These are phyloP conservation scores for Xylaria nigripes DNA, from an alignment of 495 filamentous ascomycete genomes.

Conservation along the genomic window DNA sequence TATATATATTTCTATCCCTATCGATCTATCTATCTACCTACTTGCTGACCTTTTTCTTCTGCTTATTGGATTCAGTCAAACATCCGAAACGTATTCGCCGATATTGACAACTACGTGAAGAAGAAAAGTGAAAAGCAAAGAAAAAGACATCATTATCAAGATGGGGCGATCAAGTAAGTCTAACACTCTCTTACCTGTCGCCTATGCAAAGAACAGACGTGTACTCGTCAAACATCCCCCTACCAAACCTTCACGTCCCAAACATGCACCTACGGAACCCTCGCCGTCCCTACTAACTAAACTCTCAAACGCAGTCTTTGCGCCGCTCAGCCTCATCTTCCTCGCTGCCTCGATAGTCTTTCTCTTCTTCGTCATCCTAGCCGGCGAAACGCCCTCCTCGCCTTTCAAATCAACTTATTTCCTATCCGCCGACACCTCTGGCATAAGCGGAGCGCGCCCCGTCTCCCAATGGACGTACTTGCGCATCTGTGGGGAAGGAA, in stretches of 20 bases:
- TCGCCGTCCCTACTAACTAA: not conserved
- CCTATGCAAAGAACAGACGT: no score
- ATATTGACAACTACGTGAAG: not conserved
- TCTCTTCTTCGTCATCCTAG: slow-evolving; percentile 73
- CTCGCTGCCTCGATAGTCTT: slow-evolving; percentile 65
- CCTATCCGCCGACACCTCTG: slow-evolving; percentile 63
- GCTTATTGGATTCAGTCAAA: no score
- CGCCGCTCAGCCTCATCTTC: slow-evolving; percentile 59
- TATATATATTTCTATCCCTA: no score
- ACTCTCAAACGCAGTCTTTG: slow-evolving; percentile 17
- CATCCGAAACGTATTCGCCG: no score
- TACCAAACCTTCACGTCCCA: no score
- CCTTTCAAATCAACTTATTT: slow-evolving; percentile 75
- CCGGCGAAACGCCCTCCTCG: slow-evolving; percentile 48
- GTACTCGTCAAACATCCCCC: no score
- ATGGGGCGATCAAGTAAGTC: slow-evolving; percentile 10
- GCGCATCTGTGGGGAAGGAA: slow-evolving; percentile 51
- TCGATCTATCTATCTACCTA: no score
- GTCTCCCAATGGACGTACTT: slow-evolving; percentile 83
- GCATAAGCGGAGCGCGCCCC: slow-evolving; percentile 55
- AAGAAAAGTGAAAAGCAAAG: no score
- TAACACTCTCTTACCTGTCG: no score
- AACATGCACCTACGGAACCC: not conserved
- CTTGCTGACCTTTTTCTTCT: not conserved
- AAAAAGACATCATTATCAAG: not conserved